Evolutionary conservation across 352 stramenopile species (phyloP).

Genomic region (Phytophthora foliorum): DNA sequence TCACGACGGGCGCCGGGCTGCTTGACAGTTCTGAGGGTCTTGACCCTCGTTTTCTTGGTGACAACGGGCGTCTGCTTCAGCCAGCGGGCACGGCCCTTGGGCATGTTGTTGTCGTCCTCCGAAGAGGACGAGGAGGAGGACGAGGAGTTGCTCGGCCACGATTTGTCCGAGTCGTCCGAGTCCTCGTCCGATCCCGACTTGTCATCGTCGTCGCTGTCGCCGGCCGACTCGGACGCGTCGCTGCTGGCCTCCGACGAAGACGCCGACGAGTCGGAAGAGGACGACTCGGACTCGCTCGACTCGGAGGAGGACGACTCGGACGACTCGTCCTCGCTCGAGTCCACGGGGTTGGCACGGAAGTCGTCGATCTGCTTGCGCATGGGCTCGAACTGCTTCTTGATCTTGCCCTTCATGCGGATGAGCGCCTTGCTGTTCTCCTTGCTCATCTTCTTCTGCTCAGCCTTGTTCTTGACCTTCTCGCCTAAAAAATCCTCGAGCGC

Average conservation of each 20-base stretch:
- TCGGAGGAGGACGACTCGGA: conserved; percentile 14
- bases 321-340: conserved; percentile 69
- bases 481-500: conserved; percentile 94
- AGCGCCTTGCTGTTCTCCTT: conserved; percentile 96
- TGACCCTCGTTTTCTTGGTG: conserved; percentile 62
- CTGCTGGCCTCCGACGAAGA: conserved; percentile 25
- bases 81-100: conserved; percentile 97
- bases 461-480: conserved; percentile 96
- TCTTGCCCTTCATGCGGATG: conserved; percentile 98
- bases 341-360: conserved; percentile 93
- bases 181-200: conserved; percentile 51
- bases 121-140: conserved; percentile 72
- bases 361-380: conserved; percentile 90
- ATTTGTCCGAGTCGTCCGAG: conserved; percentile 59
- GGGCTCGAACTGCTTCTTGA: conserved; percentile 97
- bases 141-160: conserved; percentile 68
- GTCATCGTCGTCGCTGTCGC: conserved; percentile 32
- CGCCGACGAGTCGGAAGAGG: conserved; percentile 9
- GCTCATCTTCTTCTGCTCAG: conserved; percentile 97
- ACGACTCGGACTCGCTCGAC: conserved; percentile 29
- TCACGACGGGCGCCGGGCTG: conserved; percentile 62
- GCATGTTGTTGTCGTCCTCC: conserved; percentile 87
- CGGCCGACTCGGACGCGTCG: conserved; percentile 25
- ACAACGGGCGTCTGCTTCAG: conserved; percentile 93
- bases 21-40: conserved; percentile 51